Conservation (phyloP, 345 rosid genomes). For the Arabidopsis suecica region DNA sequence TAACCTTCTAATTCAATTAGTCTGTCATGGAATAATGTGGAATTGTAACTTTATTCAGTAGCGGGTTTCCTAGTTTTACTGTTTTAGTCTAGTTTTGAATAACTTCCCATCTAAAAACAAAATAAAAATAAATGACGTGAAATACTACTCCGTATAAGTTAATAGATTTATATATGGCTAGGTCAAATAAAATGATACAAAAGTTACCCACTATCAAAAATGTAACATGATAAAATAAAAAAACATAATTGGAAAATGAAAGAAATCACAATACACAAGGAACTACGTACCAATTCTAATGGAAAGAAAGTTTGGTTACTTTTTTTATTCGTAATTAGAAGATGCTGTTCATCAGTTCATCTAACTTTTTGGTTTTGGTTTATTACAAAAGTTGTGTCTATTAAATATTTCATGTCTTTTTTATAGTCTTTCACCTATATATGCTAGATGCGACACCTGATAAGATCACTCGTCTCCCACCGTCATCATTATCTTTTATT, state of each 20-base stretch:
- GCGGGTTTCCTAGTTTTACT: conserved; percentile 4
- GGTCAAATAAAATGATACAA: neutral
- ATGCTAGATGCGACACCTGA: conserved; percentile 28
- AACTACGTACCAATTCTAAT: neutral
- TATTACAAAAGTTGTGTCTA: conserved; percentile 6
- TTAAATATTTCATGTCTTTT: neutral
- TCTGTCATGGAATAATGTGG: neutral
- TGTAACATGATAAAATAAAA: too few species aligned
- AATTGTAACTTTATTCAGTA: neutral
- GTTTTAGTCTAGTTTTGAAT: neutral
- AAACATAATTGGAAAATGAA: too few species aligned
- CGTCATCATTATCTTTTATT: conserved; percentile 13
- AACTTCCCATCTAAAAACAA: neutral
- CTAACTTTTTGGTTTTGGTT: neutral
- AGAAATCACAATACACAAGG: neutral
- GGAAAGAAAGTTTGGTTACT: neutral
- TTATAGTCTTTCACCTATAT: neutral
- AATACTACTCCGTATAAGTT: neutral
- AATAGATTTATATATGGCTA: neutral
- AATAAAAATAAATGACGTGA: neutral
- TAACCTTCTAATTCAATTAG: conserved; percentile 7
- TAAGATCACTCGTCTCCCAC: conserved; percentile 27
- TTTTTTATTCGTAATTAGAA: neutral
- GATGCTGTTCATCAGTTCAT: neutral
- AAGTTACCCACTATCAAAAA: too few species aligned